A percentile compares a stretch with the other conserved stretches of the same genome.
These are phyloP conservation scores for Suhomyces anneliseae DNA, from an alignment of 1,139 yeast species.

Conservation along the genomic window DNA sequence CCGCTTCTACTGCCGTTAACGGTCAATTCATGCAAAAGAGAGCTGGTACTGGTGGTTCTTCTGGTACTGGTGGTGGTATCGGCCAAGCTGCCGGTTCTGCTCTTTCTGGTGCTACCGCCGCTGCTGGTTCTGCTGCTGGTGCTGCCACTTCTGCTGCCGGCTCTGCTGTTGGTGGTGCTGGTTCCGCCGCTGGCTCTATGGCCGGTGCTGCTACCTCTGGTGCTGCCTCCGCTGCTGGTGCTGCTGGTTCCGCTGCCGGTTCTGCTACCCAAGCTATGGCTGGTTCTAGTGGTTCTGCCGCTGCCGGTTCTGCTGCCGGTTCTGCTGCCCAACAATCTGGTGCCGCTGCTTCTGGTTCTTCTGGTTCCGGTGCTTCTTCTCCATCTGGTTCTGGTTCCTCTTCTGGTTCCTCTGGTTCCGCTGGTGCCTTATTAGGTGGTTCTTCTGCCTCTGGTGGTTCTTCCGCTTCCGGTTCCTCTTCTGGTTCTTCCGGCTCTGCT, in stretches of 20 bases:
- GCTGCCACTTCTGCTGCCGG: constrained; percentile 29
- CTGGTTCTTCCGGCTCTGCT: constrained; percentile 2
- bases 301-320: constrained; percentile 27
- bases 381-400: constrained; percentile 11
- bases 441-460: constrained; percentile 5
- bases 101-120: constrained; percentile 26
- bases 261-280: constrained; percentile 43
- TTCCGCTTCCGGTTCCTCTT: constrained; percentile 3
- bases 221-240: constrained; percentile 31
- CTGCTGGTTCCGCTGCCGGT: constrained; percentile 44
- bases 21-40: constrained; percentile 11
- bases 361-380: background rate
- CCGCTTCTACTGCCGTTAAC: constrained; percentile 15
- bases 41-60: constrained; percentile 20
- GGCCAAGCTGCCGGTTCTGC: constrained; percentile 49
- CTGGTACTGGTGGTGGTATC: constrained; percentile 42
- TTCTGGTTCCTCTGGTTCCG: constrained; percentile 22
- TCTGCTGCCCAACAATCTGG: constrained; percentile 1
- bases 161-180: constrained; percentile 10
- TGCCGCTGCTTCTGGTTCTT: constrained; percentile 3
- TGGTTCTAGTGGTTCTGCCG: constrained; percentile 16
- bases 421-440: constrained; percentile 5
- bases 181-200: constrained; percentile 9
- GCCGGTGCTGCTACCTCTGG: constrained; percentile 43
- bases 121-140: constrained; percentile 15